Conservation (phyloP, 2,329 filamentous ascomycete genomes). For the Cladosporium halotolerans region DNA sequence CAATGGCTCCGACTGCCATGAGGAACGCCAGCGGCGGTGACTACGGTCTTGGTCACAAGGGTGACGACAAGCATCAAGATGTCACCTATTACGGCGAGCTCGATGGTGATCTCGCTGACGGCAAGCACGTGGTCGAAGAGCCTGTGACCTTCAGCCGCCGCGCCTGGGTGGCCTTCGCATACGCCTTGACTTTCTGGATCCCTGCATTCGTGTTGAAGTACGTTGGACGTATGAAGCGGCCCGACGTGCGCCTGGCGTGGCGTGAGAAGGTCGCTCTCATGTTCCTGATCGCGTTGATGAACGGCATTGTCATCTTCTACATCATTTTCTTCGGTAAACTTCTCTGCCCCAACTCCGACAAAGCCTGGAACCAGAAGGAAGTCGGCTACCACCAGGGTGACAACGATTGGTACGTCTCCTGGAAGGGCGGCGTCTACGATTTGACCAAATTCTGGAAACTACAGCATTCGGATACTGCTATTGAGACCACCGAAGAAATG, state of each 20-base stretch:
- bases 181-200: slow-evolving; percentile 88
- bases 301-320: slow-evolving; percentile 80
- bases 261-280: slow-evolving; percentile 86
- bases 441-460: slow-evolving; percentile 79
- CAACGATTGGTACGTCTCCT: slow-evolving; percentile 78
- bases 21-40: slow-evolving; percentile 55
- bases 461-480: slow-evolving; percentile 69
- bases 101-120: slow-evolving; percentile 71
- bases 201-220: slow-evolving; percentile 76
- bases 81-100: slow-evolving; percentile 67
- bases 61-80: slow-evolving; percentile 68
- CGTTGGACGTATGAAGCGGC: slow-evolving; percentile 91
- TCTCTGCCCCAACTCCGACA: slow-evolving; percentile 85
- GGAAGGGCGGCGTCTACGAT: slow-evolving; percentile 86
- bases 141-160: slow-evolving; percentile 59
- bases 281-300: slow-evolving; percentile 72
- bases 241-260: slow-evolving; percentile 95
- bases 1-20: slow-evolving; percentile 55
- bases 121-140: slow-evolving; percentile 68
- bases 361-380: slow-evolving; percentile 72
- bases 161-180: slow-evolving; percentile 75
- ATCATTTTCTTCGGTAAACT: slow-evolving; percentile 80
- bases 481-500: slow-evolving; percentile 49
- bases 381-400: slow-evolving; percentile 64
- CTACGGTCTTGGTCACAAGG: slow-evolving; percentile 82